Evolutionary conservation across 345 rosid species (phyloP).

Genomic region (Punica granatum): DNA sequence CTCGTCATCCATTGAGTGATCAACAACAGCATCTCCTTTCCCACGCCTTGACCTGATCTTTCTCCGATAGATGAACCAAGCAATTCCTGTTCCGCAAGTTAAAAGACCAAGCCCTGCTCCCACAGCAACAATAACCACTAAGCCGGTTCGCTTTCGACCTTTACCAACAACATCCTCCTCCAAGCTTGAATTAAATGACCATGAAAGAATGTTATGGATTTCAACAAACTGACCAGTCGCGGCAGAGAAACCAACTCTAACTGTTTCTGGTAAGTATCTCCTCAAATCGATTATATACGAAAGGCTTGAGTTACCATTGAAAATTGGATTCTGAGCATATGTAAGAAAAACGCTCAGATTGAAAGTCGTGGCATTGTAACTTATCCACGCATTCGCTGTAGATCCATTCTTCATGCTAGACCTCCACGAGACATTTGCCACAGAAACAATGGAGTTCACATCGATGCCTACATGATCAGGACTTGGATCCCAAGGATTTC

Average conservation of each 20-base stretch:
- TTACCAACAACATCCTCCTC: conserved; percentile 3
- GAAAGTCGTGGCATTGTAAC: conserved; percentile 35
- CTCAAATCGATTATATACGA: conserved; percentile 28
- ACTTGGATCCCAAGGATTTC: conserved; percentile 36
- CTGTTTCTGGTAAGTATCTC: conserved; percentile 28
- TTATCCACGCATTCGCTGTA: conserved; percentile 40
- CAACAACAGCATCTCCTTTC: conserved; percentile 8
- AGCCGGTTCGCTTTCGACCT: not conserved
- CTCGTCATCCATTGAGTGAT: conserved; percentile 27
- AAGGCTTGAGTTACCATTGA: conserved; percentile 26
- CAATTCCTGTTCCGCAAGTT: conserved; percentile 10
- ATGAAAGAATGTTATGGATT: conserved; percentile 24
- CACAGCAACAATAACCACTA: conserved; percentile 14
- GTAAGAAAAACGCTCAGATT: conserved; percentile 43
- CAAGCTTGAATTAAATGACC: conserved; percentile 38
- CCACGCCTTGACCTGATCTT: conserved; percentile 8
- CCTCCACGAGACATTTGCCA: conserved; percentile 21
- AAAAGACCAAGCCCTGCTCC: conserved; percentile 14
- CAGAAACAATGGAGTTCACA: conserved; percentile 40
- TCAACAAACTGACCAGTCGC: conserved; percentile 34
- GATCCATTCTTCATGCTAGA: conserved; percentile 31
- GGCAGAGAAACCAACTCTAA: conserved; percentile 47
- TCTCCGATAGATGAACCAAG: conserved; percentile 20
- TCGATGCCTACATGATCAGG: conserved; percentile 47
- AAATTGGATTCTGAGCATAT: conserved; percentile 28